These are phyloP conservation scores for Astragalus glycyphyllos DNA, from an alignment of 306 rosid genomes.

Conservation along the genomic window DNA sequence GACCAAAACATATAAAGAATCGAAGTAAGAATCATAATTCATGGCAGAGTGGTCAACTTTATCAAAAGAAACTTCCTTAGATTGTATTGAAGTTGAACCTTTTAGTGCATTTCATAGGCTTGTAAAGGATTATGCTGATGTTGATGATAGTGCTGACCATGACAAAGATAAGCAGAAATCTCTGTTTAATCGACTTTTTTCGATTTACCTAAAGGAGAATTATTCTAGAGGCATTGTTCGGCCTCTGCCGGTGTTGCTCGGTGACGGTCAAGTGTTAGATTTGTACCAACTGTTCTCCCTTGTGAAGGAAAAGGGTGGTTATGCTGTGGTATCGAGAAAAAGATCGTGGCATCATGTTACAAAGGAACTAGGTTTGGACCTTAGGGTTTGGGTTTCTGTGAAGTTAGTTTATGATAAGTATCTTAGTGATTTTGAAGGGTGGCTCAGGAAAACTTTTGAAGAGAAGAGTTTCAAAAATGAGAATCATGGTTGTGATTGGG, in stretches of 20 bases:
- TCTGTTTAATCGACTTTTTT: constrained; percentile 60
- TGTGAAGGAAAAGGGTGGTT: constrained; percentile 81
- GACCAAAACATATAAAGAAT: not conserved
- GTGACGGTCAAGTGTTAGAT: constrained; percentile 61
- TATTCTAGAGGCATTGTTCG: constrained; percentile 51
- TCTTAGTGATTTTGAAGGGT: constrained; percentile 67
- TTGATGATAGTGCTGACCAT: constrained; percentile 42
- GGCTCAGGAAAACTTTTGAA: constrained; percentile 56
- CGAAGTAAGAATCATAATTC: constrained; percentile 47
- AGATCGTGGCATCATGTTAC: constrained; percentile 70
- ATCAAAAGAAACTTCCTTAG: constrained; percentile 57
- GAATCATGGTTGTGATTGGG: constrained; percentile 41
- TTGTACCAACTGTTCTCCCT: constrained; percentile 60
- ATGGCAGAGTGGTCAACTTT: constrained; percentile 73
- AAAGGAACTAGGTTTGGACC: constrained; percentile 56
- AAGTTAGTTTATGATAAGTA: constrained; percentile 70
- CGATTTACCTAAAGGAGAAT: constrained; percentile 56
- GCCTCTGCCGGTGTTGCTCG: constrained; percentile 71
- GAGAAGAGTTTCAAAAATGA: constrained; percentile 52
- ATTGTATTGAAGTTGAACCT: constrained; percentile 50
- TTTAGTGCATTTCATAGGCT: constrained; percentile 40
- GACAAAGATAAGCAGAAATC: constrained; percentile 45
- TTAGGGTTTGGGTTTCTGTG: constrained; percentile 49
- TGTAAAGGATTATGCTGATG: constrained; percentile 34
- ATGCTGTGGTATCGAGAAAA: constrained; percentile 56